These are phyloP conservation scores for Thalassiosira profunda DNA, from an alignment of 108 stramenopile species.

Conservation along the genomic window DNA sequence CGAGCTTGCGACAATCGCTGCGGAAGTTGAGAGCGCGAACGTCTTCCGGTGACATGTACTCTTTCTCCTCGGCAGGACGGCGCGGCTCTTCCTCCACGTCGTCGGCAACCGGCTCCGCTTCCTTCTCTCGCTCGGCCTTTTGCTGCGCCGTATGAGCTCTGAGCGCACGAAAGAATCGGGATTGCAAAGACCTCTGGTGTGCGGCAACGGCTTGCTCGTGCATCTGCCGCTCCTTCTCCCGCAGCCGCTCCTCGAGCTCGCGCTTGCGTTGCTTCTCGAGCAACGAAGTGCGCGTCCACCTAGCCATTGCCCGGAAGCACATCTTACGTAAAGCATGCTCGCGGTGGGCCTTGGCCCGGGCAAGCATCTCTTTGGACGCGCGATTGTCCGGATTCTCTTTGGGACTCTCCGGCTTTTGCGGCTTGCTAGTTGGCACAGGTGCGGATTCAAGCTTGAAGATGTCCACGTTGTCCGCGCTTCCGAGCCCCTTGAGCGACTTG, in stretches of 20 bases:
- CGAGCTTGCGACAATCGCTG: no score
- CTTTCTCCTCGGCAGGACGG: no score
- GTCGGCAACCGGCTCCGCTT: no score
- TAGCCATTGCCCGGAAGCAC: not conserved
- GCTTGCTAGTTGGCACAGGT: no score
- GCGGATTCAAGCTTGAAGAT: no score
- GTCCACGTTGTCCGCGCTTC: conserved; percentile 3
- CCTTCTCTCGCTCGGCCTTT: not conserved
- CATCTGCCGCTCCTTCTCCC: not conserved
- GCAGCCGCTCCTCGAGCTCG: no score
- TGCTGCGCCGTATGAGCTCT: not conserved
- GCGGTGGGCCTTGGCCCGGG: not conserved
- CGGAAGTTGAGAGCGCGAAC: no score
- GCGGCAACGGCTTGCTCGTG: not conserved
- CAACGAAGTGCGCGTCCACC: not conserved
- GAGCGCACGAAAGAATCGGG: not conserved
- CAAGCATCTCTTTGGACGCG: not conserved
- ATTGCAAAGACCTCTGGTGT: not conserved
- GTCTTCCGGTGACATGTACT: no score
- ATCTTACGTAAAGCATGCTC: not conserved
- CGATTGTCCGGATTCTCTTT: not conserved
- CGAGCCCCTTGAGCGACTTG: not conserved
- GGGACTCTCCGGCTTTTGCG: not conserved
- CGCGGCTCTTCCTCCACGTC: no score
- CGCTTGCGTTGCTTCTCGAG: not conserved